Evolutionary conservation across 1,139 yeast genomes (phyloP), one percentile per base, ranked within the genome.

Genomic region (Suhomyces terraborum): DNA sequence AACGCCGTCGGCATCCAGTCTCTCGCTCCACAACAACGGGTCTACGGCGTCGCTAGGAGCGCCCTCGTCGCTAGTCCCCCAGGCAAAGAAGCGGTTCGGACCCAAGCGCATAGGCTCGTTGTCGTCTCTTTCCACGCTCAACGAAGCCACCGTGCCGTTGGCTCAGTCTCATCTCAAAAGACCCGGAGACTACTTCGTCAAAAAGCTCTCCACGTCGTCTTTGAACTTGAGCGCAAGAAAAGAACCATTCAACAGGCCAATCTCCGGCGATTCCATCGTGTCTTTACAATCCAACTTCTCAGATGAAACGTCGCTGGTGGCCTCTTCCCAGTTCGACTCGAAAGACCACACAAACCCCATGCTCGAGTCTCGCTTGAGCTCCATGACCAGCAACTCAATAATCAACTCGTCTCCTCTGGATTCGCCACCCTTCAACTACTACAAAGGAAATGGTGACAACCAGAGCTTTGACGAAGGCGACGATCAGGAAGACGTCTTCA

Each of bases 121-220:
- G 40, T 43, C 63, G 26, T 57, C 65, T 16, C 52, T 64, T 25
- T 46, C 56, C 13, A 52, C 56, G 3, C 42, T 56, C n/a, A 53
- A 46, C 31, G 69, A 47, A 41, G 16, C 24, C 43, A 18, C 32
- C 21, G 31, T 35, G 8, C 45, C 45, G 10, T 18, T 33, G 28
- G 36, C 40, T 4, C 31, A 32, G 6, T 29, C 44, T 8, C 19
- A 23, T 14, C 32, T 50, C n/a, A 69, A 69, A 46, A 52, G 77
- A 32, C 77, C 77, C 1, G 70, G 76, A 28, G 76, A 71, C 49
- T 70, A 69, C 50, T 72, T 62, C 47, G 61, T 69, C 31, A 65
- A 64, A 38, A 67, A 66, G 43, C 49, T 69, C 34, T 57, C 53
- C 36, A 47, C 38, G 32, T 42, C 46, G 36, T 25, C 46, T n/a